Percentiles rank a stretch among this genome's conserved stretches.
Conservation (phyloP, 176 grass and related monocot species). For the Miscanthus lutarioriparius region DNA sequence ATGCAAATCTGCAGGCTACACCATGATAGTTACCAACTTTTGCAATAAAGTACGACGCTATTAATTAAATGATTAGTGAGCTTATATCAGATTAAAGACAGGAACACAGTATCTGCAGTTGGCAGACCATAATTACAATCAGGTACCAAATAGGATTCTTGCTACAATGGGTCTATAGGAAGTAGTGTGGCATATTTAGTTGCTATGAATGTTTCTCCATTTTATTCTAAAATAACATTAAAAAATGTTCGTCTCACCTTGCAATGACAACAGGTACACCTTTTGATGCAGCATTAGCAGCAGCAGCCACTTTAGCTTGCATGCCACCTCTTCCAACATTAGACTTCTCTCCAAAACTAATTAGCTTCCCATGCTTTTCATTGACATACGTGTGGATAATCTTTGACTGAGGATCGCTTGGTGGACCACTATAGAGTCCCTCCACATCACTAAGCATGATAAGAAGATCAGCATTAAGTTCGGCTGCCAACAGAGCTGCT, state of each 20-base stretch:
- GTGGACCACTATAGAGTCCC: constrained; percentile 91
- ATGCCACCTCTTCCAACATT: constrained; percentile 95
- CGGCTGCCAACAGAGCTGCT: constrained; percentile 75
- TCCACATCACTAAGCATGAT: constrained; percentile 96
- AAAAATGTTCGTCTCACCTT: constrained; percentile 42
- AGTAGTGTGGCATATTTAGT: not conserved
- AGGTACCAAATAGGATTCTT: not conserved
- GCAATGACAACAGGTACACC: constrained; percentile 89
- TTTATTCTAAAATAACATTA: constrained; percentile 5
- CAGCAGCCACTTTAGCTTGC: constrained; percentile 94
- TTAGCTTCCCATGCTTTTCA: constrained; percentile 74
- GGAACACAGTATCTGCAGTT: not conserved
- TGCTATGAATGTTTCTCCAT: not conserved
- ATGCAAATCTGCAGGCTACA: not conserved
- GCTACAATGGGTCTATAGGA: not conserved
- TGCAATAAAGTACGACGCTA: not conserved
- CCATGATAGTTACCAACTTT: not conserved
- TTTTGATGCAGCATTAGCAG: constrained; percentile 67
- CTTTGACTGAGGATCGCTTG: constrained; percentile 80
- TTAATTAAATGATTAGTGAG: not conserved
- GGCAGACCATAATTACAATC: not conserved
- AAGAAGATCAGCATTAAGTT: constrained; percentile 88
- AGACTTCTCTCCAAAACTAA: constrained; percentile 96
- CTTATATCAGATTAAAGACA: not conserved
- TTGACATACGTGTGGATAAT: constrained; percentile 92